These are phyloP conservation scores for Alloteropsis semialata DNA, from an alignment of 176 grass and related monocot species.

Conservation along the genomic window DNA sequence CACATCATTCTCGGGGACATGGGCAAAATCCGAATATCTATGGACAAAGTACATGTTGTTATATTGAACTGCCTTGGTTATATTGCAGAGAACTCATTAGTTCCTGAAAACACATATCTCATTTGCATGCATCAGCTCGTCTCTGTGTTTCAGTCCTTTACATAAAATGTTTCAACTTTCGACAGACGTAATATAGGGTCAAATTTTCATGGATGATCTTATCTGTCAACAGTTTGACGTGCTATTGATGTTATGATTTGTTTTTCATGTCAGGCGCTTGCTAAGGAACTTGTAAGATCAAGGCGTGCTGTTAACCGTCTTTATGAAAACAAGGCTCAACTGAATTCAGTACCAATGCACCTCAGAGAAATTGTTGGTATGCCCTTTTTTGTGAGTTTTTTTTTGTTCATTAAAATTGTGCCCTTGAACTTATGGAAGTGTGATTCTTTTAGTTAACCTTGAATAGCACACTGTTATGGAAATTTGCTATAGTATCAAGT, in stretches of 20 bases:
- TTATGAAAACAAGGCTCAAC: conserved; percentile 94
- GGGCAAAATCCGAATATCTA: background rate
- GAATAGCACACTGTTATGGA: background rate
- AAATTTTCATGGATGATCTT: background rate
- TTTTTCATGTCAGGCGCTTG: conserved; percentile 56
- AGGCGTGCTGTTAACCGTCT: conserved; percentile 84
- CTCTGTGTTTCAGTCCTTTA: background rate
- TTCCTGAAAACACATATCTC: background rate
- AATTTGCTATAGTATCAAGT: background rate
- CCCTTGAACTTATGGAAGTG: background rate
- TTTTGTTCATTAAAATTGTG: background rate
- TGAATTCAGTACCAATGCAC: conserved; percentile 97
- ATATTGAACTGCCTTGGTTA: background rate
- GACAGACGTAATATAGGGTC: background rate
- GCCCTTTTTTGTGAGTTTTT: background rate
- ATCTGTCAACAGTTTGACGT: background rate
- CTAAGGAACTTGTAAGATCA: conserved; percentile 90
- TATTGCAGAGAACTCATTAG: background rate
- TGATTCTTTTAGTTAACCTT: conserved; percentile 8
- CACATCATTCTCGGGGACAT: background rate
- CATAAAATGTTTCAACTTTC: background rate
- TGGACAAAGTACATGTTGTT: background rate
- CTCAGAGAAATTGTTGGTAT: conserved; percentile 94
- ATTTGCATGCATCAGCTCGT: conserved; percentile 3
- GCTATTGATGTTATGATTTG: background rate